Percentiles rank a stretch among this genome's conserved stretches.
Evolutionary conservation across 1,139 yeast species (phyloP).

Genomic region (Casaregolazyma lundiana): DNA sequence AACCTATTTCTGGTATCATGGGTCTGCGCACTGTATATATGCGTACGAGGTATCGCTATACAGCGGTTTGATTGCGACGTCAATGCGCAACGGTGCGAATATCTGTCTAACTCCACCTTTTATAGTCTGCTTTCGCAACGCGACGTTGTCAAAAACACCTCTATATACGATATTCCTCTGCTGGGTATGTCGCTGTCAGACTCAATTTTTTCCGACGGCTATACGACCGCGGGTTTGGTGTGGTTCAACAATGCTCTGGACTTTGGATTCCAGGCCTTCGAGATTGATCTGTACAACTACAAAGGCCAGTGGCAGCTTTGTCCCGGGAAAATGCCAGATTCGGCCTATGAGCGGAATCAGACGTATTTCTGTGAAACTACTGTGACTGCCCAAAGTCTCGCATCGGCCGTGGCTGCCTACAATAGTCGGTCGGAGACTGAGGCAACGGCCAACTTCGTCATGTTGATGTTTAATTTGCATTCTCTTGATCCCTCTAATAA

Average conservation of each 20-base stretch:
- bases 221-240: slow-evolving; percentile 41
- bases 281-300: slow-evolving; percentile 66
- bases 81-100: slow-evolving; percentile 9
- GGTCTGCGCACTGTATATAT: background rate
- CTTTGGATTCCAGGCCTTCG: slow-evolving; percentile 49
- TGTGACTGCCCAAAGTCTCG: slow-evolving; percentile 41
- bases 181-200: slow-evolving; percentile 56
- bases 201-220: slow-evolving; percentile 53
- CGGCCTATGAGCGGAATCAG: too few species aligned
- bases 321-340: too few species aligned
- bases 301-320: slow-evolving; percentile 65
- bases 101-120: slow-evolving; percentile 19
- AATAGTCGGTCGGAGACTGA: slow-evolving; percentile 50
- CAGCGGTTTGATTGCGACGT: slow-evolving; percentile 12
- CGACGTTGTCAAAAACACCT: slow-evolving; percentile 52
- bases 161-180: slow-evolving; percentile 53
- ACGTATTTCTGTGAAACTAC: slow-evolving; percentile 40
- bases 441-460: slow-evolving; percentile 51
- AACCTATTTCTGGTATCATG: background rate
- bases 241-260: slow-evolving; percentile 40
- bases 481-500: slow-evolving; percentile 17
- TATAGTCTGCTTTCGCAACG: slow-evolving; percentile 61
- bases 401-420: slow-evolving; percentile 38
- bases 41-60: background rate
- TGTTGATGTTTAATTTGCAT: slow-evolving; percentile 47